Evolutionary conservation across 1,284 basidiomycete species (phyloP).

Genomic region (Malassezia equina): DNA sequence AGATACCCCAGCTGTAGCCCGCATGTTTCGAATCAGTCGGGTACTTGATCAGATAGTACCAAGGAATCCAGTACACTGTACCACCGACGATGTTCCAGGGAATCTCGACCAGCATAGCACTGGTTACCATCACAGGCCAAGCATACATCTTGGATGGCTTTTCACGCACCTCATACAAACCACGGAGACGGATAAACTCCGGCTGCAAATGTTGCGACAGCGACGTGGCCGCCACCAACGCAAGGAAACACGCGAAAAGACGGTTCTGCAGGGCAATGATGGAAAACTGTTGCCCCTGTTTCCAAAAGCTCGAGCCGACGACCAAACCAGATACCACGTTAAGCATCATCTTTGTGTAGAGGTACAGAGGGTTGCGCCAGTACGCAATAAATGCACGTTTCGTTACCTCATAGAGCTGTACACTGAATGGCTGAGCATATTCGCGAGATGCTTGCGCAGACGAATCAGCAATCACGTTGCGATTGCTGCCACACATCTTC

Average conservation of each 20-base stretch:
- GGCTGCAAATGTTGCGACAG: slow-evolving; percentile 46
- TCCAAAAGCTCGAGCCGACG: slow-evolving; percentile 51
- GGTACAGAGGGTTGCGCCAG: slow-evolving; percentile 43
- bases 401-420: slow-evolving; percentile 40
- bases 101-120: slow-evolving; percentile 35
- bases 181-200: slow-evolving; percentile 52
- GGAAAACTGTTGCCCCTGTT: slow-evolving; percentile 20
- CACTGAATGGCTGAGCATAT: slow-evolving; percentile 32
- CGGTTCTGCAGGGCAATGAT: slow-evolving; percentile 58
- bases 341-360: slow-evolving; percentile 51
- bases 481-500: slow-evolving; percentile 11
- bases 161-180: slow-evolving; percentile 65
- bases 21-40: slow-evolving; percentile 21
- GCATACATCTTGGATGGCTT: slow-evolving; percentile 67
- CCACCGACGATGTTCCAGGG: slow-evolving; percentile 39
- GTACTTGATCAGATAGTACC: slow-evolving; percentile 38
- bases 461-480: neutral
- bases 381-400: slow-evolving; percentile 34
- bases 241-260: slow-evolving; percentile 57
- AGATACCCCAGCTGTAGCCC: slow-evolving; percentile 37
- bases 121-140: slow-evolving; percentile 53
- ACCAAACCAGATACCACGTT: slow-evolving; percentile 53
- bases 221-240: slow-evolving; percentile 35
- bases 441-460: slow-evolving; percentile 20
- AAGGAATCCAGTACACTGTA: slow-evolving; percentile 42